Percentiles rank a stretch among this genome's conserved stretches.
Conservation (phyloP, 139 green algal species). For the Nannochloris sp. region DNA sequence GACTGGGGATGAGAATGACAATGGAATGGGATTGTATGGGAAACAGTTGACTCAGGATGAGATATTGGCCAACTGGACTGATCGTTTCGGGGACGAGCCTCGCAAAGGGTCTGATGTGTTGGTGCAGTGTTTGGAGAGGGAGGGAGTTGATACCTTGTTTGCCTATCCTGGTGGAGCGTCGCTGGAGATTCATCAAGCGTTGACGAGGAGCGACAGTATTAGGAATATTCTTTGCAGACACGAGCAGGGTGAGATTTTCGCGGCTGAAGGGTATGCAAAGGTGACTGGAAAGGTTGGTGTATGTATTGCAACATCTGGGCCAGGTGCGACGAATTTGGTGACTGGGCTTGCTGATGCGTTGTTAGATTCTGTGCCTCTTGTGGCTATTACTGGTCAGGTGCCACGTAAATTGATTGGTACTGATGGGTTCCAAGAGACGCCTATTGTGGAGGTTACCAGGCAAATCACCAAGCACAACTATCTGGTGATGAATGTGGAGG, state of each 20-base stretch:
- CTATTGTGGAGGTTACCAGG: conserved; percentile 97
- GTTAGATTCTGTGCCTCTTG: conserved; percentile 93
- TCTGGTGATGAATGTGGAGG: conserved; percentile 94
- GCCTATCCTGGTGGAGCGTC: conserved; percentile 87
- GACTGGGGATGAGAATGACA: not conserved
- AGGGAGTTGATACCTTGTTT: conserved; percentile 78
- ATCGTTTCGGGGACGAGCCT: conserved; percentile 68
- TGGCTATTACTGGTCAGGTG: conserved; percentile 97
- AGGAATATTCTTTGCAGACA: conserved; percentile 96
- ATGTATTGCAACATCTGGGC: conserved; percentile 97
- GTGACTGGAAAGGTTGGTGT: conserved; percentile 87
- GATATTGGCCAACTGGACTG: conserved; percentile 51
- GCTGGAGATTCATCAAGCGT: conserved; percentile 99
- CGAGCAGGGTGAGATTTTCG: conserved; percentile 98
- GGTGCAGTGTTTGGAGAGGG: conserved; percentile 82
- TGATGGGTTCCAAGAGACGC: conserved; percentile 98
- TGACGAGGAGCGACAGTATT: conserved; percentile 82
- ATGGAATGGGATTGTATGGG: not conserved
- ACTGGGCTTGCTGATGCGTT: conserved; percentile 96
- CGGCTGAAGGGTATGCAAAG: conserved; percentile 98
- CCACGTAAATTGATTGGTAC: conserved; percentile 79
- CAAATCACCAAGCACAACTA: conserved; percentile 99
- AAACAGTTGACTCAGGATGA: not conserved
- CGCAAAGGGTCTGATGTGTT: conserved; percentile 96
- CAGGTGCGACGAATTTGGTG: conserved; percentile 97